Evolutionary conservation across 345 rosid genomes (phyloP), one percentile per base, ranked within the genome.

Genomic region (Camelina hispida): DNA sequence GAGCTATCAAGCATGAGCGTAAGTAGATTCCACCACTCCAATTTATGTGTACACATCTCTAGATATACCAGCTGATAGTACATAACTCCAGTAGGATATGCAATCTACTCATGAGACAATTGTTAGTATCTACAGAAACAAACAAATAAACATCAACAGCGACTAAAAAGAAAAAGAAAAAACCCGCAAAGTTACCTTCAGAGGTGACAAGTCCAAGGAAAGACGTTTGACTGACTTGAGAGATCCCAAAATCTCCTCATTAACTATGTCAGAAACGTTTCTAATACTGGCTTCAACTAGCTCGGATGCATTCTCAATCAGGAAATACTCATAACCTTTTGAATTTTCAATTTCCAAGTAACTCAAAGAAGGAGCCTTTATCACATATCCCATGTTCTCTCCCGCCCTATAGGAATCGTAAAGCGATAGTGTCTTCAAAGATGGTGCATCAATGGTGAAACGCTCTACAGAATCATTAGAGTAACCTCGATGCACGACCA

Each of bases 391-490:
- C 1, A 13, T 30, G 6, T 18, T 17, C 43, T 10, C 4, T 46
- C 3, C 2, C 1, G n/a, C 53, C 2, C 5, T 2, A 9, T 7
- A 9, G 15, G 1, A 0, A 62, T 22, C 55, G 1, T 11, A 1
- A 64, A 64, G 28, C 16, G 25, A 63, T 8, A 62, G 53, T 15
- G 7, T 62, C 54, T 64, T 44, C 54, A 44, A 25, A 9, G 38
- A 62, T 43, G 54, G 71, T 3, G 20, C 35, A 15, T 13, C 60
- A 22, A 52, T 51, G 9, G 2, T 13, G 20, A 50, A 52, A 47
- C 0, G 22, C 7, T 4, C 0, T n/a, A 47, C 5, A 15, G 0
- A 0, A 1, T 5, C 6, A 6, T 3, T 0, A 11, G 0, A 1
- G 6, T 0, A 10, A 37, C 9, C 22, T 15, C 35, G 60, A 64